These are phyloP conservation scores for Nannizziopsis arthrosporioides DNA, from an alignment of 2,329 filamentous ascomycete genomes.

Conservation along the genomic window DNA sequence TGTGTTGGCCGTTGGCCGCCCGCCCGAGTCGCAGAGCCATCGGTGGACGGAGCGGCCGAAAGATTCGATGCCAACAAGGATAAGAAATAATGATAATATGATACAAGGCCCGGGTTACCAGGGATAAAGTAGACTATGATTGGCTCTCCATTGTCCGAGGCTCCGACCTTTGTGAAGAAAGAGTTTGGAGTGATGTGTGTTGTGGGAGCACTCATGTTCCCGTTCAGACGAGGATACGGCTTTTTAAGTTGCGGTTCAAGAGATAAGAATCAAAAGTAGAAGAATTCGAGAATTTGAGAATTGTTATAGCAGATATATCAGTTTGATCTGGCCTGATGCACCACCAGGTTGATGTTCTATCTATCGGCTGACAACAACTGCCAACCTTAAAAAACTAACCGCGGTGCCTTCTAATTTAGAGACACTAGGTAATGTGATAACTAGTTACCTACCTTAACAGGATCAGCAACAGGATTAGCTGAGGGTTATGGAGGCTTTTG, in stretches of 20 bases:
- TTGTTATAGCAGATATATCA: no score
- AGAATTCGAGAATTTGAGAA: neutral
- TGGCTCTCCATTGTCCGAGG: slow-evolving; percentile 19
- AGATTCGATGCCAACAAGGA: slow-evolving; percentile 25
- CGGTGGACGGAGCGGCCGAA: slow-evolving; percentile 4
- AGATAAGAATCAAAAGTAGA: neutral
- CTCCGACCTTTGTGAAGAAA: slow-evolving; percentile 19
- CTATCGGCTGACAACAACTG: no score
- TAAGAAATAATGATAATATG: slow-evolving; percentile 39
- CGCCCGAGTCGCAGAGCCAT: slow-evolving; percentile 1
- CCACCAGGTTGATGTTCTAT: no score
- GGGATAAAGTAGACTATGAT: slow-evolving; percentile 37
- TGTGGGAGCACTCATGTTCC: neutral
- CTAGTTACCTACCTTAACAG: no score
- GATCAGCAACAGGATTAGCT: no score
- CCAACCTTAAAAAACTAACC: no score
- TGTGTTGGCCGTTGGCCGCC: neutral
- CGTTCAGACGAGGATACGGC: neutral
- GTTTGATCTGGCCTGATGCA: no score
- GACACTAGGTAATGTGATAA: no score
- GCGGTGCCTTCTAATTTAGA: no score
- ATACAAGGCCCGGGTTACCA: slow-evolving; percentile 41
- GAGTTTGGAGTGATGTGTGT: slow-evolving; percentile 21
- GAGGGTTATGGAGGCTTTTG: no score
- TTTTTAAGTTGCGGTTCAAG: neutral